phyloP scores from a whole-genome alignment of 2,329 filamentous ascomycete species.

The Zelopaecilomyces penicillatus region DNA sequence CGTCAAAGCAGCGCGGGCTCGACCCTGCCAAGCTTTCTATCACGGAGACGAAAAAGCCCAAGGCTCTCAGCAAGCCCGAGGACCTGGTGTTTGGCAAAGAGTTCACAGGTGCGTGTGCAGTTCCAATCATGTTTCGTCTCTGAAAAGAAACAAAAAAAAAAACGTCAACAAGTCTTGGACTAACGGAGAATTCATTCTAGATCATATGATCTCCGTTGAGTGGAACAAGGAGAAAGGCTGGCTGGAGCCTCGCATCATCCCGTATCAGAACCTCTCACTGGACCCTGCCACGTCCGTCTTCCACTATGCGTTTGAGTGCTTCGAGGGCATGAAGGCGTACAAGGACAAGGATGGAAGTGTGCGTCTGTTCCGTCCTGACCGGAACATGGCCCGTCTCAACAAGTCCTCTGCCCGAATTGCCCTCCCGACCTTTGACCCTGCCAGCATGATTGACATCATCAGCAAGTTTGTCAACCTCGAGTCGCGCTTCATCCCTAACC shows the following conservation, averaged over 20 bases:
- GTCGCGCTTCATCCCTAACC: constrained; percentile 78
- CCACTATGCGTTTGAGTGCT: constrained; percentile 97
- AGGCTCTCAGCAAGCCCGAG: constrained; percentile 62
- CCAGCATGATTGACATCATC: constrained; percentile 72
- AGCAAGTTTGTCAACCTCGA: constrained; percentile 72
- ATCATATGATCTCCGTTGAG: constrained; percentile 94
- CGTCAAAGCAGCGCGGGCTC: constrained; percentile 54
- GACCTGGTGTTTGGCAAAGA: constrained; percentile 82
- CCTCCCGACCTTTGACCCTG: constrained; percentile 72
- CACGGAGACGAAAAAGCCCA: constrained; percentile 67
- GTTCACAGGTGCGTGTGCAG: constrained; percentile 62
- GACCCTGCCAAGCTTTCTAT: constrained; percentile 71
- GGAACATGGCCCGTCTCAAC: constrained; percentile 94
- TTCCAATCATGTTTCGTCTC: neutral
- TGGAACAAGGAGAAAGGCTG: constrained; percentile 84
- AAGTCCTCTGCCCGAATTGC: constrained; percentile 86
- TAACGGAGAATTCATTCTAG: constrained; percentile 33
- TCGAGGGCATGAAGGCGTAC: constrained; percentile 99
- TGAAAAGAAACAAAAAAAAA: neutral
- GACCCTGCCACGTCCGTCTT: constrained; percentile 96
- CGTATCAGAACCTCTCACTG: constrained; percentile 94
- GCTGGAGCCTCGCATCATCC: constrained; percentile 72
- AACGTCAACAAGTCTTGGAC: neutral
- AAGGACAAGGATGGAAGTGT: constrained; percentile 72
- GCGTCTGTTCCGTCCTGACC: constrained; percentile 86